Evolutionary conservation across 805 yeast species (phyloP).

Genomic region (Nadsonia fulvescens): DNA sequence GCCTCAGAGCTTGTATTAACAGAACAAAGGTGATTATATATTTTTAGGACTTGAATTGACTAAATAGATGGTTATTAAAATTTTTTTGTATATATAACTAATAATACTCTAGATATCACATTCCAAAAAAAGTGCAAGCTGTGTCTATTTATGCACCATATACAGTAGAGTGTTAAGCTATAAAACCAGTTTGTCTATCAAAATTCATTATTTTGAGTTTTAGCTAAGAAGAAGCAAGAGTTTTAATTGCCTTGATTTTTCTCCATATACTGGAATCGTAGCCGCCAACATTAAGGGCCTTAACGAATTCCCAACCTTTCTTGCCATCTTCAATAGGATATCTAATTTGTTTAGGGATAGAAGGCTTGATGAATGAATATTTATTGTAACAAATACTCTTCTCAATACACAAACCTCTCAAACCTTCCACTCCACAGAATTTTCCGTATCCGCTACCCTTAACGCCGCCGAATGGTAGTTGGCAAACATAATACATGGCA

Average conservation of each 20-base stretch:
- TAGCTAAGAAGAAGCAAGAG: conserved; percentile 19
- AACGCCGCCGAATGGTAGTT: conserved; percentile 91
- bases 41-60: too few species aligned
- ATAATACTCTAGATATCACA: too few species aligned
- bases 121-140: too few species aligned
- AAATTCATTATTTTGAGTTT: too few species aligned
- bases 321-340: conserved; percentile 73
- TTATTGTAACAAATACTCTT: conserved; percentile 80
- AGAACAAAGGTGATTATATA: too few species aligned
- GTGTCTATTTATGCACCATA: too few species aligned
- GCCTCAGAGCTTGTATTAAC: too few species aligned
- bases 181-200: too few species aligned
- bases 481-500: conserved; percentile 91
- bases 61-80: too few species aligned
- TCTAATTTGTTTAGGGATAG: conserved; percentile 80
- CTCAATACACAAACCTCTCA: conserved; percentile 72
- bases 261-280: conserved; percentile 55
- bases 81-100: too few species aligned
- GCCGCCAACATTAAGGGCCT: conserved; percentile 66
- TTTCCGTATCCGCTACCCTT: conserved; percentile 92
- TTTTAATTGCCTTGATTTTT: conserved; percentile 9
- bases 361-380: conserved; percentile 49
- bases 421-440: conserved; percentile 95
- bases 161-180: too few species aligned
- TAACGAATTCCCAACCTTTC: conserved; percentile 80